Evolutionary conservation across 2,329 filamentous ascomycete species (phyloP).

Genomic region (Colletotrichum orbiculare): DNA sequence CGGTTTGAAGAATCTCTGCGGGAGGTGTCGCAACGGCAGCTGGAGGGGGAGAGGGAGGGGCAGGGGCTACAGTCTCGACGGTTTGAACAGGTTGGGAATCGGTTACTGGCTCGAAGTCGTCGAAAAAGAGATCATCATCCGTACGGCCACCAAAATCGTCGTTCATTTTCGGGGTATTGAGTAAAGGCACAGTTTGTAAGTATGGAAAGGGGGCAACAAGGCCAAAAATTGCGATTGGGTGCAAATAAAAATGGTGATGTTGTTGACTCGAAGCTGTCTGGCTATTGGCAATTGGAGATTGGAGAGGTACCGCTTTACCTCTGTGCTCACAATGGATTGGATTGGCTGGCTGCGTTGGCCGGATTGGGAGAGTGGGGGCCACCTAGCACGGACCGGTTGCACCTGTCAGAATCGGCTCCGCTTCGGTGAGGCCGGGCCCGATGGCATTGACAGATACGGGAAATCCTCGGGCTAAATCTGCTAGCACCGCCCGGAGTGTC

Average conservation of each 20-base stretch:
- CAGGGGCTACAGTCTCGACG: slow-evolving; percentile 16
- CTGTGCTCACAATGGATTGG: not conserved
- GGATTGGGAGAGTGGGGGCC: slow-evolving; percentile 31
- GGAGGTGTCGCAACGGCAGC: slow-evolving; percentile 24
- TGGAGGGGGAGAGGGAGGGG: slow-evolving; percentile 19
- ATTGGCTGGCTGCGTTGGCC: slow-evolving; percentile 15
- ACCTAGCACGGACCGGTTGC: not conserved
- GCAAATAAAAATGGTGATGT: slow-evolving; percentile 21
- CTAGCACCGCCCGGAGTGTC: no score
- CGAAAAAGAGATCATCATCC: slow-evolving; percentile 71
- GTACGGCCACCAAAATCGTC: slow-evolving; percentile 71
- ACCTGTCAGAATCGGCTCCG: no score
- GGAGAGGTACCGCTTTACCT: no score
- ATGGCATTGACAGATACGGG: no score
- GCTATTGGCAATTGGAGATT: not conserved
- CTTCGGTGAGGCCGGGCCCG: slow-evolving; percentile 7
- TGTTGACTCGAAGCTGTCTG: slow-evolving; percentile 22
- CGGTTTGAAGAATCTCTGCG: slow-evolving; percentile 16
- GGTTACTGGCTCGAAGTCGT: slow-evolving; percentile 66
- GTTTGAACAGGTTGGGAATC: slow-evolving; percentile 19
- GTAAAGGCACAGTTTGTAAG: slow-evolving; percentile 1
- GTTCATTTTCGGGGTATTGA: slow-evolving; percentile 56
- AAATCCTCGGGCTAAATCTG: no score
- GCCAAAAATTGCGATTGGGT: not conserved
- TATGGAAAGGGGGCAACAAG: not conserved